Conservation (phyloP, 768 basidiomycete genomes). For the Inosperma sp. region DNA sequence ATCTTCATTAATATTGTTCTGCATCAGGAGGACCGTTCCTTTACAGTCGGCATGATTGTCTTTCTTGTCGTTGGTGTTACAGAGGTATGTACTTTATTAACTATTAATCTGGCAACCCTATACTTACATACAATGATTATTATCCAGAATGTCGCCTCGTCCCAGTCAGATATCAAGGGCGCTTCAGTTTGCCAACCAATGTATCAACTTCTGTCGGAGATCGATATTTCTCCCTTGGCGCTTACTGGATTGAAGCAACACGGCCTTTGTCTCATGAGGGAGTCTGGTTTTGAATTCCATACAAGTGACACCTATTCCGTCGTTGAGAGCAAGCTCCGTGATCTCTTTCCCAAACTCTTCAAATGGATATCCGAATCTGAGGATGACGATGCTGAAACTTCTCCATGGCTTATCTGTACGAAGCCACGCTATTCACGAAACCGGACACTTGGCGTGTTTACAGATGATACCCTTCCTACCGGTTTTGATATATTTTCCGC, state of each 20-base stretch:
- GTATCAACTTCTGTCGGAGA: slow-evolving; percentile 8
- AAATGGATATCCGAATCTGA: slow-evolving; percentile 7
- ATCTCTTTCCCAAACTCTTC: slow-evolving; percentile 10
- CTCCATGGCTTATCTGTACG: slow-evolving; percentile 10
- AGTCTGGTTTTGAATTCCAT: slow-evolving; percentile 7
- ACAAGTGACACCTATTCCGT: slow-evolving; percentile 5
- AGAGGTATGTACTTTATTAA: background rate
- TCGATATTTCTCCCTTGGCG: slow-evolving; percentile 10
- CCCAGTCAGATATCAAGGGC: background rate
- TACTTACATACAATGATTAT: background rate
- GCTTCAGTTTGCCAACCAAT: slow-evolving; percentile 1
- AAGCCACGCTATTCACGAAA: slow-evolving; percentile 2
- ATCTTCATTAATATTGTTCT: background rate
- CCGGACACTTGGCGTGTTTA: slow-evolving; percentile 5
- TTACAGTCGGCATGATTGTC: background rate
- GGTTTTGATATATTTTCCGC: slow-evolving; percentile 8
- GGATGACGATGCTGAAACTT: background rate
- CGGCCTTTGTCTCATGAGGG: slow-evolving; percentile 10
- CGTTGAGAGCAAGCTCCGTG: slow-evolving; percentile 6
- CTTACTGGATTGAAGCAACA: slow-evolving; percentile 15
- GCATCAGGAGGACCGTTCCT: background rate
- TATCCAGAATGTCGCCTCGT: background rate
- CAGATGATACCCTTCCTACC: slow-evolving; percentile 8
- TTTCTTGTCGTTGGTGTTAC: background rate
- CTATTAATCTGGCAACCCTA: background rate